A percentile compares a stretch with the other conserved stretches of the same genome.
These are phyloP conservation scores for Penicillium desertorum DNA, from an alignment of 495 filamentous ascomycete species.

Conservation along the genomic window DNA sequence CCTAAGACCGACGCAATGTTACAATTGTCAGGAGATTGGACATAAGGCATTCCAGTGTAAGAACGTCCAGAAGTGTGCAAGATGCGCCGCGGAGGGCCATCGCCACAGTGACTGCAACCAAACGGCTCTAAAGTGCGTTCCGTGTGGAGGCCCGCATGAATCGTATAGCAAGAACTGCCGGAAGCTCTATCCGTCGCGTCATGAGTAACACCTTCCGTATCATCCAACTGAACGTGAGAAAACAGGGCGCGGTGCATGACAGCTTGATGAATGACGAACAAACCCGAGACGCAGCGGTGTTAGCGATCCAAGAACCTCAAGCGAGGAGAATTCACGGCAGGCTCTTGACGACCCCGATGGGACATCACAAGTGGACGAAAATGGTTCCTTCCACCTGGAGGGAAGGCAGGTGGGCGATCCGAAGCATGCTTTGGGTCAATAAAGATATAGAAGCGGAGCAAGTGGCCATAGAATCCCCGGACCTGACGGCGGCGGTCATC, in stretches of 20 bases:
- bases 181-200: slow-evolving; percentile 23
- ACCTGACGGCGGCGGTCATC: slow-evolving; percentile 31
- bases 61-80: slow-evolving; percentile 31
- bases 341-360: slow-evolving; percentile 28
- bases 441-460: slow-evolving; percentile 31
- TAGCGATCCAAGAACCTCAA: slow-evolving; percentile 28
- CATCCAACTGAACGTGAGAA: slow-evolving; percentile 34
- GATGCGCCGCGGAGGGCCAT: slow-evolving; percentile 28
- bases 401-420: slow-evolving; percentile 28
- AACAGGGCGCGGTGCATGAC: slow-evolving; percentile 25
- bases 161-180: slow-evolving; percentile 34
- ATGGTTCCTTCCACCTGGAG: slow-evolving; percentile 19
- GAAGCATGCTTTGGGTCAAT: slow-evolving; percentile 35
- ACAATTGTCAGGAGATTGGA: no score
- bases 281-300: slow-evolving; percentile 15
- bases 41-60: no score
- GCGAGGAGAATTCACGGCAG: slow-evolving; percentile 23
- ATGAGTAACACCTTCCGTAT: slow-evolving; percentile 33
- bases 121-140: slow-evolving; percentile 26
- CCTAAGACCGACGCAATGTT: slow-evolving; percentile 17
- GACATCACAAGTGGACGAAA: slow-evolving; percentile 33
- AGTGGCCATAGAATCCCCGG: slow-evolving; percentile 24
- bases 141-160: slow-evolving; percentile 29
- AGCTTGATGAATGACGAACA: slow-evolving; percentile 34
- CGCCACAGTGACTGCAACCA: slow-evolving; percentile 24